Percentiles rank a stretch among this genome's conserved stretches.
Conservation (phyloP, 129 eudicot species). For the Saussurea involucrata region DNA sequence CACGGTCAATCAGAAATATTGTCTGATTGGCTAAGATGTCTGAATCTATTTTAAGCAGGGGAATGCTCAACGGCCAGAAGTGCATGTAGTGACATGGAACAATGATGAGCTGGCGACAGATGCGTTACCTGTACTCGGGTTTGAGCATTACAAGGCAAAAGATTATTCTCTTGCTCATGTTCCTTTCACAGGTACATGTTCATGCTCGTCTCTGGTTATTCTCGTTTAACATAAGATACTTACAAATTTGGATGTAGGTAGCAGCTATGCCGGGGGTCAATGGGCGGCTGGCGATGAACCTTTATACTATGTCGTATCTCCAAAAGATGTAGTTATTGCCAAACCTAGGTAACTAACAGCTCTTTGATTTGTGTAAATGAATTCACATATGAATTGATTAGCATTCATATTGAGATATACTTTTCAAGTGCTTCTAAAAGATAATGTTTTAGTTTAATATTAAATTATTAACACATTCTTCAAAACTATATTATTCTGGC, state of each 20-base stretch:
- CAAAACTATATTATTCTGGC: neutral
- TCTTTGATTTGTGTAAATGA: neutral
- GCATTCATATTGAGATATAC: neutral
- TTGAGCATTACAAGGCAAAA: conserved; percentile 94
- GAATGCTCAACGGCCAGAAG: conserved; percentile 99
- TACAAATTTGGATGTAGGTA: conserved; percentile 57
- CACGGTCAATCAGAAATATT: no score
- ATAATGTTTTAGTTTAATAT: neutral
- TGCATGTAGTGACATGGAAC: conserved; percentile 91
- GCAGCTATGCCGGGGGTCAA: conserved; percentile 96
- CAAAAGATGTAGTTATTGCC: conserved; percentile 89
- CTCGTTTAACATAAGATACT: conserved; percentile 8
- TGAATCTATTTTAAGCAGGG: conserved; percentile 49
- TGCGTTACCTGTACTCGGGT: conserved; percentile 87
- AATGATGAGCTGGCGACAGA: conserved; percentile 94
- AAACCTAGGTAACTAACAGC: conserved; percentile 74
- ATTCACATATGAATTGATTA: neutral
- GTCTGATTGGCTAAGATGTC: conserved; percentile 8
- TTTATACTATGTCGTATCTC: conserved; percentile 85
- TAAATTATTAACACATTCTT: neutral
- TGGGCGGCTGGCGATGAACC: conserved; percentile 99
- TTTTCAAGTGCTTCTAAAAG: neutral
- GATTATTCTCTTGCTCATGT: conserved; percentile 90
- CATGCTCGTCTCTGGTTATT: conserved; percentile 18
- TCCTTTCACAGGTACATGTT: conserved; percentile 72